These are phyloP conservation scores for Tieghemostelium lacteum DNA, from an alignment of 78 protist genomes.

Conservation along the genomic window DNA sequence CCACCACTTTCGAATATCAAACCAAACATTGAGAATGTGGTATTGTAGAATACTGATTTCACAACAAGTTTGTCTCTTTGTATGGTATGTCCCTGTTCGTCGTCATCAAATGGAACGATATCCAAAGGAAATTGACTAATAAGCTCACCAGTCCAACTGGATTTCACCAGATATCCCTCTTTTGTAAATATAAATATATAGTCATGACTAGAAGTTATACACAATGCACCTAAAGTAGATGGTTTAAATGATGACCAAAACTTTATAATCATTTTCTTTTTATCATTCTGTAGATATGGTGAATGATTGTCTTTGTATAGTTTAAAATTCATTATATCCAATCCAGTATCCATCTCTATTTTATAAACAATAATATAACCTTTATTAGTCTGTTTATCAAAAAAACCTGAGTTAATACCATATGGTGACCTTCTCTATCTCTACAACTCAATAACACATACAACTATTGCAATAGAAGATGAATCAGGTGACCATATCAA, in stretches of 20 bases:
- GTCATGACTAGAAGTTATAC: constrained; percentile 51
- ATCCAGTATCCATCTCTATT: constrained; percentile 20
- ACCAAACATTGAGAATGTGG: constrained; percentile 46
- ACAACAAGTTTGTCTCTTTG: constrained; percentile 12
- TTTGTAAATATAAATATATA: constrained; percentile 62
- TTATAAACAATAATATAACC: constrained; percentile 68
- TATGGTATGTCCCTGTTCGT: neutral
- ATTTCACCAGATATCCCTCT: constrained; percentile 63
- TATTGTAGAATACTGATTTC: constrained; percentile 29
- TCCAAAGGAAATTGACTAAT: constrained; percentile 75
- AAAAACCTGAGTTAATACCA: neutral
- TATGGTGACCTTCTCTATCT: neutral
- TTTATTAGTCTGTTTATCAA: constrained; percentile 19
- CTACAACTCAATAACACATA: neutral
- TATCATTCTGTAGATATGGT: constrained; percentile 25
- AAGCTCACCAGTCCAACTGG: constrained; percentile 70
- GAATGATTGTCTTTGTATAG: constrained; percentile 51
- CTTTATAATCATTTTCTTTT: constrained; percentile 19
- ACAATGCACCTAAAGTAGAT: constrained; percentile 27
- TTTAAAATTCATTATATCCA: constrained; percentile 25
- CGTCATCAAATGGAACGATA: constrained; percentile 55
- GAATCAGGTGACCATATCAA: constrained; percentile 72
- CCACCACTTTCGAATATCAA: constrained; percentile 52
- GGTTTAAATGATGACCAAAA: constrained; percentile 73
- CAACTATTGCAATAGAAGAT: constrained; percentile 64